Evolutionary conservation across 2,329 filamentous ascomycete genomes (phyloP).

Genomic region (Xylariales sp.): DNA sequence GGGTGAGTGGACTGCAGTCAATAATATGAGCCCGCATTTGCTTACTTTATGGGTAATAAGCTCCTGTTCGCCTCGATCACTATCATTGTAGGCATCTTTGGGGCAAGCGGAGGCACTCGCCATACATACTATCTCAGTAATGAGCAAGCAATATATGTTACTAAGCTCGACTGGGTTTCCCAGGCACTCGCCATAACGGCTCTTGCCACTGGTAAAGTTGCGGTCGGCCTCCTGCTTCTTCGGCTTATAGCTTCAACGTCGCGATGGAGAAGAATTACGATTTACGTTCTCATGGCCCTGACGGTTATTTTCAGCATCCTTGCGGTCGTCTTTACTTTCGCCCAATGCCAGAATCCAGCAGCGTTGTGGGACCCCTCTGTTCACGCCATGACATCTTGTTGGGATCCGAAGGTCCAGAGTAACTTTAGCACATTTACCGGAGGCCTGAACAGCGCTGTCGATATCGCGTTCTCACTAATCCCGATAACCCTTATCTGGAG

Average conservation of each 20-base stretch:
- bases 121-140: neutral
- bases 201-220: conserved; percentile 15
- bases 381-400: neutral
- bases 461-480: neutral
- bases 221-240: conserved; percentile 25
- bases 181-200: no score
- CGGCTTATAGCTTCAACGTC: neutral
- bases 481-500: conserved; percentile 7
- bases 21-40: neutral
- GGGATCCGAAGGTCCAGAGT: conserved; percentile 9
- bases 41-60: neutral
- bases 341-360: conserved; percentile 19
- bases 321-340: conserved; percentile 20
- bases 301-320: conserved; percentile 5
- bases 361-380: conserved; percentile 30
- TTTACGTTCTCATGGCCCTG: neutral
- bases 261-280: neutral
- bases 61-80: conserved; percentile 14
- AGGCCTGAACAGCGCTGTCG: conserved; percentile 7
- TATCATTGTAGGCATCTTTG: neutral
- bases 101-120: neutral
- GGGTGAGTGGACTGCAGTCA: conserved; percentile 14
- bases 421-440: conserved; percentile 4
- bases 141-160: neutral
- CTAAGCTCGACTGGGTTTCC: conserved; percentile 20